Conservation (phyloP, 1,139 yeast genomes). For the Ogataea hybrid region DNA sequence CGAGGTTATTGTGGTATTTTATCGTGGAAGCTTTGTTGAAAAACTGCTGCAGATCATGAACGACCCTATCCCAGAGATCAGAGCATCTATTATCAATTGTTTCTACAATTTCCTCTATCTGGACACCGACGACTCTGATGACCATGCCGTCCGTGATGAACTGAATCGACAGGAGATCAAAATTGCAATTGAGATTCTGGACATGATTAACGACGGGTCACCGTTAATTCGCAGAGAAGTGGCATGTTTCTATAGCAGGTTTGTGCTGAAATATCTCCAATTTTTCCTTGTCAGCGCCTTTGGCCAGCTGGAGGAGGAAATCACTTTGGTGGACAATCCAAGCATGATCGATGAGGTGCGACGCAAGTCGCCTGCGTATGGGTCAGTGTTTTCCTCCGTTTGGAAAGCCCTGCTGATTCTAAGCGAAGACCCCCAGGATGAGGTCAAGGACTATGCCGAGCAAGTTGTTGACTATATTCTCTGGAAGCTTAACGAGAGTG, state of each 20-base stretch:
- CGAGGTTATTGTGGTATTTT: slow-evolving; percentile 72
- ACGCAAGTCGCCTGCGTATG: slow-evolving; percentile 70
- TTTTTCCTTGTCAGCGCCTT: slow-evolving; percentile 87
- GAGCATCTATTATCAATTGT: slow-evolving; percentile 80
- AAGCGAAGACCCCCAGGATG: slow-evolving; percentile 87
- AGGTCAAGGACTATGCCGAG: slow-evolving; percentile 73
- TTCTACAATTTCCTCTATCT: slow-evolving; percentile 58
- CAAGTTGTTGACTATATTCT: slow-evolving; percentile 74
- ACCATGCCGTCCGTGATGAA: slow-evolving; percentile 34
- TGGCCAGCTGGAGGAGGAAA: slow-evolving; percentile 81
- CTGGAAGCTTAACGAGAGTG: slow-evolving; percentile 59
- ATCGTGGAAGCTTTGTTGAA: slow-evolving; percentile 62
- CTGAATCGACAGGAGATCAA: slow-evolving; percentile 53
- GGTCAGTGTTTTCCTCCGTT: slow-evolving; percentile 80
- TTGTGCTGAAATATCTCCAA: slow-evolving; percentile 66
- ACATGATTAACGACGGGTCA: slow-evolving; percentile 77
- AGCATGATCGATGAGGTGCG: slow-evolving; percentile 57
- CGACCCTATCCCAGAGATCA: slow-evolving; percentile 94
- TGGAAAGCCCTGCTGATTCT: slow-evolving; percentile 84
- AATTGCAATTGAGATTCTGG: slow-evolving; percentile 47
- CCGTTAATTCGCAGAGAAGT: slow-evolving; percentile 86
- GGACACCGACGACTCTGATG: slow-evolving; percentile 38
- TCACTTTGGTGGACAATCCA: slow-evolving; percentile 62
- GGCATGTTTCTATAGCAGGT: slow-evolving; percentile 70
- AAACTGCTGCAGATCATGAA: slow-evolving; percentile 57